Evolutionary conservation across 192 early-diverging fungal genomes (phyloP), one percentile per base, ranked within the genome.

Genomic region (Dimargaris cristalligena): DNA sequence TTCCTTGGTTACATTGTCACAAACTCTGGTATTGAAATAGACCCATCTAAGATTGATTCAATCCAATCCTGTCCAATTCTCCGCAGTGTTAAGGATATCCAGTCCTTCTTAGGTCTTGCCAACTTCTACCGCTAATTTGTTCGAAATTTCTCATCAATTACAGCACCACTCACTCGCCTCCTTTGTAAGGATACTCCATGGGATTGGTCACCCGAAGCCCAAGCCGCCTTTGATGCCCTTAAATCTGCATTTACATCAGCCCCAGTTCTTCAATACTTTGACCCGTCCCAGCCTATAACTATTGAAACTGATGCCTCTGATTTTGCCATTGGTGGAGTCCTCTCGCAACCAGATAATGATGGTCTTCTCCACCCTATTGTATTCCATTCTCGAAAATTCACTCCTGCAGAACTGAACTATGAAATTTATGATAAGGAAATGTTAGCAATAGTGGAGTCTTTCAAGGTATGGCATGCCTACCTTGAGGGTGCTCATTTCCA

Each of bases 251-350:
- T 77, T 0, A 61, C 34, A 20, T 33, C 67, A 2, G 62, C 58
- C 14, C 74, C 74, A 25, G 62, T 76, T 28, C 56, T 78, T 0
- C 28, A 10, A 0, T 52, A 54, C 28, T 60, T 58, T 14, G 70
- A 78, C 34, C 61, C 63, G 18, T 11, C 33, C 1, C 65, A 67
- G 22, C 60, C 62, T 0, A 68, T 59, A 38, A n/a, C 56, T 1
- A 30, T 79, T 0, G 62, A 70, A 28, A 52, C 68, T 0, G 73
- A 79, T 28, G 73, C 67, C 0, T 77, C 70, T 0, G 65, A 72
- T 4, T 59, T 58, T 28, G 74, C 57, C 4, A 22, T 77, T 0
- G 75, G 68, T 0, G 68, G 63, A 0, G 55, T 77, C 2, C 60
- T 69, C 28, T 63, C 58, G 20, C 75, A 77, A 50, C n/a, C 28